Conservation (phyloP, 345 rosid genomes). For the Acer yangbiense region DNA sequence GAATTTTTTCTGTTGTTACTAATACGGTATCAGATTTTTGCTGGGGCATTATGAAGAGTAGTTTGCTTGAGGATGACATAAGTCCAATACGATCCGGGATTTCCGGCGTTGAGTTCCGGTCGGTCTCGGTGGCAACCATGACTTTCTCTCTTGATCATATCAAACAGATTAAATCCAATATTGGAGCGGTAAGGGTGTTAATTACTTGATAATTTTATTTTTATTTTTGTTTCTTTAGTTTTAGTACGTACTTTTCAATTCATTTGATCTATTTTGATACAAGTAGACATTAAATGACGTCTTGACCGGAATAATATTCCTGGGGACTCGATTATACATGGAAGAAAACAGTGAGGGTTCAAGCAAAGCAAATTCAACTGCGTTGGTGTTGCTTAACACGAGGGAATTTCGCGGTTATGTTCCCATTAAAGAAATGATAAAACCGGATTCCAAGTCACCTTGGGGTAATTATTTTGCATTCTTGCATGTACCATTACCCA, state of each 20-base stretch:
- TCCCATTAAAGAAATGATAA: conserved; percentile 42
- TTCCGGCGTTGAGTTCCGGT: conserved; percentile 34
- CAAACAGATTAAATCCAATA: conserved; percentile 39
- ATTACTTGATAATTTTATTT: not conserved
- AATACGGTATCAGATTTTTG: conserved; percentile 41
- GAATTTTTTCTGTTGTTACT: conserved; percentile 6
- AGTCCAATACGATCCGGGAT: conserved; percentile 40
- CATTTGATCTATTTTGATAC: not conserved
- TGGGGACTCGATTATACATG: conserved; percentile 45
- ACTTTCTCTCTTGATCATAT: conserved; percentile 38
- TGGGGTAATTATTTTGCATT: conserved; percentile 52
- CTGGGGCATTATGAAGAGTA: conserved; percentile 42
- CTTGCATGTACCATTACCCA: conserved; percentile 38
- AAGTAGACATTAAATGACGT: conserved; percentile 44
- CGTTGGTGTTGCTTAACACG: conserved; percentile 43
- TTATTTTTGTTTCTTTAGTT: not conserved
- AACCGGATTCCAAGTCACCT: conserved; percentile 26
- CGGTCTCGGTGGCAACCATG: conserved; percentile 23
- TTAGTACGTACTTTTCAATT: not conserved
- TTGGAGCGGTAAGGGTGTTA: conserved; percentile 36
- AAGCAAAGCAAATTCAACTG: conserved; percentile 15
- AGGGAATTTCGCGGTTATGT: conserved; percentile 35
- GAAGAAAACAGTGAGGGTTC: conserved; percentile 19
- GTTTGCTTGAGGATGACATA: conserved; percentile 34
- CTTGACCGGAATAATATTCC: conserved; percentile 33